Evolutionary conservation across 169 alveolate species (phyloP).

Genomic region (Cryptosporidium felis): DNA sequence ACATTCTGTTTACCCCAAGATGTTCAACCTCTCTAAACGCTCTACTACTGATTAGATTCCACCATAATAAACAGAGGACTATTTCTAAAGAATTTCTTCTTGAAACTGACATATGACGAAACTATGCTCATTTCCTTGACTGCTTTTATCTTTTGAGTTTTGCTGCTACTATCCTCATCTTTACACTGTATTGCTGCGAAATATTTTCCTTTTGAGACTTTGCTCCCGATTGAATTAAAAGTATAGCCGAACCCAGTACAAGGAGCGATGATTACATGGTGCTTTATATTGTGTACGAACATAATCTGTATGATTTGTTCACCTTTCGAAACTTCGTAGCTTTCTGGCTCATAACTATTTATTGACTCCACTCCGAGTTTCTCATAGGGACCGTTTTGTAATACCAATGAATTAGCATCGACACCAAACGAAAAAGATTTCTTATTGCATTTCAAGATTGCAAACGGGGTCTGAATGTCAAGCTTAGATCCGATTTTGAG

Average conservation of each 20-base stretch:
- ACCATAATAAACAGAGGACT: slow-evolving; percentile 42
- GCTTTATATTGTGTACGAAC: slow-evolving; percentile 32
- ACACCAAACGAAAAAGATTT: background rate
- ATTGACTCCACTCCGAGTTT: background rate
- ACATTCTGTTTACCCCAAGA: slow-evolving; percentile 57
- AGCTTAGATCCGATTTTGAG: slow-evolving; percentile 23
- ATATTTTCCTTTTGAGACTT: slow-evolving; percentile 30
- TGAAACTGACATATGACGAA: slow-evolving; percentile 19
- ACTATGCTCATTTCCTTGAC: slow-evolving; percentile 27
- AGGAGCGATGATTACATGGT: slow-evolving; percentile 35
- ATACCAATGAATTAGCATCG: background rate
- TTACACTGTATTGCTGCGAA: slow-evolving; percentile 61
- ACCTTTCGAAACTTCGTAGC: slow-evolving; percentile 19
- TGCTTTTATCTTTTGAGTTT: slow-evolving; percentile 49
- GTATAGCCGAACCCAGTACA: slow-evolving; percentile 57
- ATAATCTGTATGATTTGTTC: slow-evolving; percentile 10
- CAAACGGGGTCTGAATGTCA: background rate
- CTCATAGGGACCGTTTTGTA: slow-evolving; percentile 17
- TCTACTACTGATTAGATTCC: background rate
- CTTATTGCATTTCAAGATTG: slow-evolving; percentile 5
- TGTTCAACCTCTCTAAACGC: slow-evolving; percentile 6
- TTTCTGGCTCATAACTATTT: background rate
- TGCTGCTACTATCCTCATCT: background rate
- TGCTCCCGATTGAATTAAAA: slow-evolving; percentile 26
- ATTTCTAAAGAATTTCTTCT: slow-evolving; percentile 38